These are phyloP conservation scores for Agaricus sinodeliciosus DNA, from an alignment of 768 basidiomycete species.

Conservation along the genomic window DNA sequence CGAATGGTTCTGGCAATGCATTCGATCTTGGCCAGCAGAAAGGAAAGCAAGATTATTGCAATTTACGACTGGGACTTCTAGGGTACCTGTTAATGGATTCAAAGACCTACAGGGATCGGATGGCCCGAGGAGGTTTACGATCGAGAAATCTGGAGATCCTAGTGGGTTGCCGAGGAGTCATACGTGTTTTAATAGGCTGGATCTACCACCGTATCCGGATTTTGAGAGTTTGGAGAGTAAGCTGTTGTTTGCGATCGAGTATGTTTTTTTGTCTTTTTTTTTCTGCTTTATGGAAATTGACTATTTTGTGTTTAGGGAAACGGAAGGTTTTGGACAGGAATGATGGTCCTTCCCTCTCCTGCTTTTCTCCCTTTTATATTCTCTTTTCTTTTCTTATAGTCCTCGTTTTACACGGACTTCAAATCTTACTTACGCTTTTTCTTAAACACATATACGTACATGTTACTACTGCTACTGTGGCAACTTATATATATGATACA, in stretches of 20 bases:
- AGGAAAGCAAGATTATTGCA: constrained; percentile 82
- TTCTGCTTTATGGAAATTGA: neutral
- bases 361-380: too few species aligned
- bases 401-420: too few species aligned
- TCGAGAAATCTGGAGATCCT: constrained; percentile 91
- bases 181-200: constrained; percentile 89
- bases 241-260: constrained; percentile 80
- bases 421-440: too few species aligned
- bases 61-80: constrained; percentile 84
- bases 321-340: constrained; percentile 70
- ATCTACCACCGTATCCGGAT: constrained; percentile 85
- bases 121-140: constrained; percentile 88
- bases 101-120: constrained; percentile 93
- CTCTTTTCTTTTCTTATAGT: too few species aligned
- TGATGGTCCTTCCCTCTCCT: constrained; percentile 23
- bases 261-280: constrained; percentile 21
- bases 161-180: constrained; percentile 84
- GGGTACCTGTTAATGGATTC: constrained; percentile 88
- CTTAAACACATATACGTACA: too few species aligned
- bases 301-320: constrained; percentile 44
- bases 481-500: neutral
- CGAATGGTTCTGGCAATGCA: constrained; percentile 94
- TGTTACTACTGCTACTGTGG: neutral
- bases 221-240: constrained; percentile 85
- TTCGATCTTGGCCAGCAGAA: constrained; percentile 86